Base-by-base conservation (phyloP, 768 basidiomycete species). In the Leccinum longicurvipes region DNA sequence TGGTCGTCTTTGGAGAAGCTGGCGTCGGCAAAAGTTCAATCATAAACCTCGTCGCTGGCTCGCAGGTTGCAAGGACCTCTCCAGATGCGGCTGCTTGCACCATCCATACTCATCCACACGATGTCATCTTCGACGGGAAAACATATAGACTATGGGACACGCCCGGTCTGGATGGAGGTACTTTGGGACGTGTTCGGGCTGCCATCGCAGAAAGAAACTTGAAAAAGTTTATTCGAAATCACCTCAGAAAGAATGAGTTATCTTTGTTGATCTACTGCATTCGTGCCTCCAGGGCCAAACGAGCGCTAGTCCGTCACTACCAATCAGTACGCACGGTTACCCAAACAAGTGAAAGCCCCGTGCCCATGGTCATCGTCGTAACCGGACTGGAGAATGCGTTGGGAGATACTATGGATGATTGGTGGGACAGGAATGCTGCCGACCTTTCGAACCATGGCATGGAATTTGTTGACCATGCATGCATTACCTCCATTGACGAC, bases 1-100 rank as follows among this genome's bases (percentile, higher is more conserved):
- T 77, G 49, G 51, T 79, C 46, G 36, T 78, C n/a, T 79, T 79
- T 56, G 78, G 77, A n/a, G 76, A 79, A 59, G 63, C 68, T 9
- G 77, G 77, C 32, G 56, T 67, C 34, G 73, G 73, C 28, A 79
- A 79, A 53, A 79, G 79, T 56, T 77, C 75, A 1, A 58, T 78
- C 19, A 51, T 79, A 52, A 79, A 79, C 58, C 70, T 79, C 60
- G 44, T 78, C 42, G 54, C 57, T 19, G 69, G 69, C 36, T 55
- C 60, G 7, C 54, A 67, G 5, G 54, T 55, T 9, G 77, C 77
- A 19, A 50, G 46, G 17, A 69, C 67, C 14, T 76, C 74, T 17
- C 58, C 66, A 11, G 62, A 67, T n/a, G 69, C 71, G 6, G 31
- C 56, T 3, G 74, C 76, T 5, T 75, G 72, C 55, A 79, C 78